phyloP scores from a whole-genome alignment of 345 rosid species.

The Sisymbrium altissimum region DNA sequence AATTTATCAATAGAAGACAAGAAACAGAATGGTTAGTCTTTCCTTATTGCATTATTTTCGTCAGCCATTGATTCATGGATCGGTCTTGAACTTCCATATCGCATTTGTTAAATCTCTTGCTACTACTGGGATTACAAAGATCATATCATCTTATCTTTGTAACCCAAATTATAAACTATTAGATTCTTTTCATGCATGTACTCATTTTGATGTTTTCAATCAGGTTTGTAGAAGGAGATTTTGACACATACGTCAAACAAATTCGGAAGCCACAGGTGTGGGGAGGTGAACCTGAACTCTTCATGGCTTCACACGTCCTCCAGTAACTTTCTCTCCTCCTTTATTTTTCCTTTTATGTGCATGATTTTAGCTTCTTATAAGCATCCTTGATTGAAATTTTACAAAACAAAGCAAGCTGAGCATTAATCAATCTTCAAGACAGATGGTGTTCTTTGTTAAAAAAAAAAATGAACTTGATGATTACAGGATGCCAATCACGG shows the following conservation, averaged over 20 bases:
- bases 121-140: not conserved
- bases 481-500: constrained; percentile 87
- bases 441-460: not conserved
- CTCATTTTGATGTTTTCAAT: constrained; percentile 3
- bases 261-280: constrained; percentile 87
- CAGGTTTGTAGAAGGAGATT: constrained; percentile 98
- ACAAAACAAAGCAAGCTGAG: not conserved
- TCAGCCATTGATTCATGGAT: not conserved
- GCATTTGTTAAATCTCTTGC: not conserved
- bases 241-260: constrained; percentile 65
- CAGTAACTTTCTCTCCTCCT: constrained; percentile 37
- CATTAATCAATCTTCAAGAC: not conserved
- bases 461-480: not conserved
- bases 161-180: not conserved
- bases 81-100: not conserved
- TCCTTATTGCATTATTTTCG: not conserved
- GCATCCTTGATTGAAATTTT: not conserved
- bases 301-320: constrained; percentile 96
- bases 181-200: not conserved
- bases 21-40: constrained; percentile 74
- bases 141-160: not conserved
- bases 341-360: not conserved
- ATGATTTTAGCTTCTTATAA: not conserved
- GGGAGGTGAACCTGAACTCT: constrained; percentile 99
- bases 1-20: constrained; percentile 83